phyloP scores from a whole-genome alignment of 169 alveolate species.

The Cryptosporidium ubiquitum region DNA sequence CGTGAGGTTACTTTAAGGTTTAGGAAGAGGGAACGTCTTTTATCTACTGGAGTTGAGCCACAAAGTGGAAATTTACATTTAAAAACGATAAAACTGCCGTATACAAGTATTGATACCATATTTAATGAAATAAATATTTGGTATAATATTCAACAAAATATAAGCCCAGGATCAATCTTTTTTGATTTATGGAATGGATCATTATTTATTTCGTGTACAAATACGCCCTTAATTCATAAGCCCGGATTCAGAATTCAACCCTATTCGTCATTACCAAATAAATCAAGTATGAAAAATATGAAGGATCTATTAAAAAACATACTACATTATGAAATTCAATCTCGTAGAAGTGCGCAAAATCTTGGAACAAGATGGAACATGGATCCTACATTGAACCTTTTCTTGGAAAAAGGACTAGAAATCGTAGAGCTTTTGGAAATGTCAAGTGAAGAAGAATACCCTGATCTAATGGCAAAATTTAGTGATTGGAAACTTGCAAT shows the following conservation, averaged over 20 bases:
- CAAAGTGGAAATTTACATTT: constrained; percentile 40
- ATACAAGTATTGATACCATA: constrained; percentile 80
- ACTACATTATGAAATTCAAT: constrained; percentile 53
- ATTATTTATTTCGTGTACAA: constrained; percentile 80
- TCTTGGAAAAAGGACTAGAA: constrained; percentile 82
- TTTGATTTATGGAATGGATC: constrained; percentile 79
- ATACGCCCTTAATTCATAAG: constrained; percentile 39
- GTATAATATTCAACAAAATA: constrained; percentile 81
- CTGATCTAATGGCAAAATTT: constrained; percentile 79
- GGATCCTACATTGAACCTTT: constrained; percentile 80
- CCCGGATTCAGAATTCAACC: constrained; percentile 65
- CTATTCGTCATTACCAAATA: constrained; percentile 12
- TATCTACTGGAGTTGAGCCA: background rate
- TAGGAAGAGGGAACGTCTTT: constrained; percentile 62
- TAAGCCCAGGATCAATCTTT: constrained; percentile 80
- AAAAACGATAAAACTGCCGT: constrained; percentile 79
- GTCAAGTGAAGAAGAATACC: constrained; percentile 79
- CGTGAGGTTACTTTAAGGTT: constrained; percentile 59
- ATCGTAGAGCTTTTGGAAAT: constrained; percentile 82
- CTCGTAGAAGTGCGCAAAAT: constrained; percentile 84
- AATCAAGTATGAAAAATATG: constrained; percentile 14
- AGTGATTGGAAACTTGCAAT: constrained; percentile 85
- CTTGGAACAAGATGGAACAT: constrained; percentile 85
- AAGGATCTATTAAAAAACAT: constrained; percentile 29
- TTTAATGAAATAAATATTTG: constrained; percentile 84